Evolutionary conservation across 1,284 basidiomycete genomes (phyloP).

Genomic region (Anthracocystis setariae): DNA sequence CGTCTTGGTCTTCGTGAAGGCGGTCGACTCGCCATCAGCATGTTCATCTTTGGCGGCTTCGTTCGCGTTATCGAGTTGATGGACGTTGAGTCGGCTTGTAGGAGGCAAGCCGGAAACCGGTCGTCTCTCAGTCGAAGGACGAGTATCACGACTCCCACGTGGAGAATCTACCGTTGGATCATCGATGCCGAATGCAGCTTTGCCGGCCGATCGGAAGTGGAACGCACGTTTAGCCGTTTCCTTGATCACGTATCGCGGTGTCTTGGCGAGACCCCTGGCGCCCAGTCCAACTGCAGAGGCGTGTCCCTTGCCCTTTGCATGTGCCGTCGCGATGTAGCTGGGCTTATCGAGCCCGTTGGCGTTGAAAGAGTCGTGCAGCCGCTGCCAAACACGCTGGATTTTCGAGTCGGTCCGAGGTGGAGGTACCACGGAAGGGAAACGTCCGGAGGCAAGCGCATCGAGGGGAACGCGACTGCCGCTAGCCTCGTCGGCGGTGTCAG

Average conservation of each 20-base stretch:
- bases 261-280: conserved; percentile 50
- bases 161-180: conserved; percentile 9
- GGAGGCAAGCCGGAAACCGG: conserved; percentile 31
- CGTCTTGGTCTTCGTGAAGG: conserved; percentile 15
- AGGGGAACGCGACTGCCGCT: conserved; percentile 39
- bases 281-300: conserved; percentile 39
- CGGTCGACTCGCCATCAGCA: conserved; percentile 17
- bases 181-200: conserved; percentile 40
- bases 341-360: conserved; percentile 59
- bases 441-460: conserved; percentile 58
- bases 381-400: conserved; percentile 56
- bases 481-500: conserved; percentile 30
- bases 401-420: conserved; percentile 45
- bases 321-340: conserved; percentile 50
- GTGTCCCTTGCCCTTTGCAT: conserved; percentile 42
- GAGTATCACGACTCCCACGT: conserved; percentile 19
- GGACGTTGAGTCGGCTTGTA: conserved; percentile 33
- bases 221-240: conserved; percentile 46
- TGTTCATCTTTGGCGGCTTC: conserved; percentile 19
- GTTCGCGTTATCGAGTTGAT: conserved; percentile 24
- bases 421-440: conserved; percentile 53
- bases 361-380: conserved; percentile 60
- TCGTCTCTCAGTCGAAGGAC: conserved; percentile 12
- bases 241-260: conserved; percentile 37
- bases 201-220: conserved; percentile 46